Evolutionary conservation across 257 asterid species (phyloP).

Genomic region (Dorcoceras hygrometricum): DNA sequence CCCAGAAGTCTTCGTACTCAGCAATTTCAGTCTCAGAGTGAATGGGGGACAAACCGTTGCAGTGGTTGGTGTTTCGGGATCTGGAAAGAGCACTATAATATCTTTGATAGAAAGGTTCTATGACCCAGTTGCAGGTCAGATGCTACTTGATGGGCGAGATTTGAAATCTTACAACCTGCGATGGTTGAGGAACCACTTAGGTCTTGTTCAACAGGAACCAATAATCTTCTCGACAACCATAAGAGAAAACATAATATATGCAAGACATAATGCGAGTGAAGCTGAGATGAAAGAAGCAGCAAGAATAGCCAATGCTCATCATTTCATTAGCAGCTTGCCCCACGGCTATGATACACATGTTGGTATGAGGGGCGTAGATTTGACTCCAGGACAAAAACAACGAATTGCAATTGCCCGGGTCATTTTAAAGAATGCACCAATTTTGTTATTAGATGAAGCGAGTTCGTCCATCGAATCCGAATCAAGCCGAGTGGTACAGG

Average conservation of each 20-base stretch:
- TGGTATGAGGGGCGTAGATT: conserved; percentile 99
- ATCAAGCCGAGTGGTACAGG: conserved; percentile 94
- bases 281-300: conserved; percentile 99
- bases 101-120: conserved; percentile 87
- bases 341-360: conserved; percentile 99
- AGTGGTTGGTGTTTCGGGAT: conserved; percentile 97
- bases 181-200: conserved; percentile 98
- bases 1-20: conserved; percentile 88
- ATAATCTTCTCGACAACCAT: conserved; percentile 93
- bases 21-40: conserved; percentile 94
- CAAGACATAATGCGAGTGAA: conserved; percentile 99
- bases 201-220: conserved; percentile 98
- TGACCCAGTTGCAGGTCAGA: conserved; percentile 94
- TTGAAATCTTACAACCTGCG: conserved; percentile 82
- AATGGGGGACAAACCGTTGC: conserved; percentile 98
- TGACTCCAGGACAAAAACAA: conserved; percentile 98
- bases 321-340: conserved; percentile 97
- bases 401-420: conserved; percentile 96
- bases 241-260: conserved; percentile 89
- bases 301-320: conserved; percentile 98
- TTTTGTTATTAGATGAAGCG: conserved; percentile 89
- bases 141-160: conserved; percentile 87
- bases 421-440: conserved; percentile 87
- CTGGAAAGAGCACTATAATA: conserved; percentile 97
- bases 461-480: conserved; percentile 97